Percentiles rank a stretch among this genome's conserved stretches.
Conservation (phyloP, 2,329 filamentous ascomycete species). For the Colletotrichum siamense region DNA sequence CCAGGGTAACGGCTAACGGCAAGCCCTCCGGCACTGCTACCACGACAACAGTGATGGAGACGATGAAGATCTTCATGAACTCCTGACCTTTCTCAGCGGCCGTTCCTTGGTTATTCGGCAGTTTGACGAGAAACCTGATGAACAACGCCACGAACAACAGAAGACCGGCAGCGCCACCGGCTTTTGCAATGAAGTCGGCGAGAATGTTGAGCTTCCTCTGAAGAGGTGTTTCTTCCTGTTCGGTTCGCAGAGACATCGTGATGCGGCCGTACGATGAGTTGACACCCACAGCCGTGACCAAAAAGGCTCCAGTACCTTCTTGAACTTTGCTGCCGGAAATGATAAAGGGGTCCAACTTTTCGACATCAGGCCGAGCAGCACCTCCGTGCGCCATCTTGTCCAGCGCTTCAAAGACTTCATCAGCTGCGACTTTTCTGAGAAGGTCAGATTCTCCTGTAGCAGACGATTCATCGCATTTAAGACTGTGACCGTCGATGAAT, state of each 20-base stretch:
- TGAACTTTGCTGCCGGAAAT: slow-evolving; percentile 62
- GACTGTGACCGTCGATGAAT: slow-evolving; percentile 66
- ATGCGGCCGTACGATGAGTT: slow-evolving; percentile 61
- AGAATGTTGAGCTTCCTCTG: slow-evolving; percentile 58
- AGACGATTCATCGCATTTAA: slow-evolving; percentile 74
- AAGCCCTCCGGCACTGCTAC: slow-evolving; percentile 73
- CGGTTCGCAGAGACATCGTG: slow-evolving; percentile 59
- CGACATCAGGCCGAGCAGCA: slow-evolving; percentile 9
- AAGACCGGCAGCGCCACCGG: slow-evolving; percentile 68
- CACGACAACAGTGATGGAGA: slow-evolving; percentile 70
- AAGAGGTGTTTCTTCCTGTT: slow-evolving; percentile 57
- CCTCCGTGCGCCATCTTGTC: slow-evolving; percentile 55
- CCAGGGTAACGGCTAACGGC: slow-evolving; percentile 71
- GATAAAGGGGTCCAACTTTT: slow-evolving; percentile 62
- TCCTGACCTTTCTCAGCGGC: slow-evolving; percentile 64
- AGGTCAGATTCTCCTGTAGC: slow-evolving; percentile 74
- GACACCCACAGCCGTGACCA: slow-evolving; percentile 60
- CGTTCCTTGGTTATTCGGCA: slow-evolving; percentile 53
- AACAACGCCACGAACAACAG: slow-evolving; percentile 80
- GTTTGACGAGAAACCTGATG: slow-evolving; percentile 74
- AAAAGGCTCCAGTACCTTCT: slow-evolving; percentile 58
- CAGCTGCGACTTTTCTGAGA: slow-evolving; percentile 66
- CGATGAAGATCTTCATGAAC: slow-evolving; percentile 66
- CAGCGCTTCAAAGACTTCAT: slow-evolving; percentile 63
- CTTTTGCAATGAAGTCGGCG: slow-evolving; percentile 39